These are phyloP conservation scores for Myrica gale DNA, from an alignment of 306 rosid genomes.

Conservation along the genomic window DNA sequence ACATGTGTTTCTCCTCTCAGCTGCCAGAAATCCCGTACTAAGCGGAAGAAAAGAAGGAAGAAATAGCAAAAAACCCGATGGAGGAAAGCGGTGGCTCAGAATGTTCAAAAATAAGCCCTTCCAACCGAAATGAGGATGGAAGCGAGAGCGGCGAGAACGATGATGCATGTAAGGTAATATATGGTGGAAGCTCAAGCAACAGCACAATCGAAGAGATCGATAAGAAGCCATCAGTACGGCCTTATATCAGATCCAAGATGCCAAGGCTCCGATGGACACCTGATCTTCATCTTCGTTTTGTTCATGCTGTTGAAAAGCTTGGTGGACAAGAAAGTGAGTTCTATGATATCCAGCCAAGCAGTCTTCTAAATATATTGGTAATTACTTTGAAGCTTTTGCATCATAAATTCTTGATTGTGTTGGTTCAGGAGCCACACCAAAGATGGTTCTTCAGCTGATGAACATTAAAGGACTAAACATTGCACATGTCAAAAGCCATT, in stretches of 20 bases:
- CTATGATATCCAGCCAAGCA: background rate
- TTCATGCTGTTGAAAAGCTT: constrained; percentile 85
- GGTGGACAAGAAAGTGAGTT: constrained; percentile 94
- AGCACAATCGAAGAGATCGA: constrained; percentile 84
- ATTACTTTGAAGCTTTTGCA: background rate
- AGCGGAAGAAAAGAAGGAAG: constrained; percentile 12
- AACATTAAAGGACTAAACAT: constrained; percentile 85
- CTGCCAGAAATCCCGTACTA: background rate
- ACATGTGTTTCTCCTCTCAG: constrained; percentile 14
- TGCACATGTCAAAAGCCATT: constrained; percentile 97
- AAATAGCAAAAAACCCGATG: constrained; percentile 7
- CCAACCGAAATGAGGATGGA: constrained; percentile 32
- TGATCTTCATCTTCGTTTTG: constrained; percentile 85
- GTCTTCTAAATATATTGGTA: background rate
- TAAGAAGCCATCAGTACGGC: constrained; percentile 62
- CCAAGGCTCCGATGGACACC: constrained; percentile 93
- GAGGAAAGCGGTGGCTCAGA: constrained; percentile 46
- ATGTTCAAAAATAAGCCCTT: constrained; percentile 56
- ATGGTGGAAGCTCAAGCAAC: constrained; percentile 81
- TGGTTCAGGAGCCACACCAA: constrained; percentile 88
- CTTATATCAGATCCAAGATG: constrained; percentile 88
- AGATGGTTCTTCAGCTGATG: constrained; percentile 96
- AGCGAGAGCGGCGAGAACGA: constrained; percentile 42
- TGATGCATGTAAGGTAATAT: constrained; percentile 26
- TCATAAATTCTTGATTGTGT: constrained; percentile 7